phyloP scores from a whole-genome alignment of 2,329 filamentous ascomycete species.

The Sarocladiaceae sp. region DNA sequence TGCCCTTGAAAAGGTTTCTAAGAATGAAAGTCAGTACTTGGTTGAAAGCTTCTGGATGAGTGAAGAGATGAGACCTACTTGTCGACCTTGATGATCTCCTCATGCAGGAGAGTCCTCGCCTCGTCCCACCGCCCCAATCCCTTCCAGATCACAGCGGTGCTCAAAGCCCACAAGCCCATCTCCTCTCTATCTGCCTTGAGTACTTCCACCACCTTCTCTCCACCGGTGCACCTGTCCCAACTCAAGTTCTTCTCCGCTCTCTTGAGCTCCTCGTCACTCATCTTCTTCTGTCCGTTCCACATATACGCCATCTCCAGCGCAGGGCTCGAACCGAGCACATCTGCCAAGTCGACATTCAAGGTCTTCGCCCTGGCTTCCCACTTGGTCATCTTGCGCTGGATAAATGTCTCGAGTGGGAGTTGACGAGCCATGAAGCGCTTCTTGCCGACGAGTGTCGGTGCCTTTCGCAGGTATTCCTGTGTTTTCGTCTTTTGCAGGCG shows the following conservation, averaged over 20 bases:
- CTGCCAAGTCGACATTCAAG: constrained; percentile 64
- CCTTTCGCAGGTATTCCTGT: constrained; percentile 66
- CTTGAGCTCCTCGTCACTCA: constrained; percentile 62
- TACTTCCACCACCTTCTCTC: constrained; percentile 34
- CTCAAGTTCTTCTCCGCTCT: constrained; percentile 58
- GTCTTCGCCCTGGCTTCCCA: constrained; percentile 76
- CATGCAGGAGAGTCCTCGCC: constrained; percentile 60
- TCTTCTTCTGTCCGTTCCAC: constrained; percentile 85
- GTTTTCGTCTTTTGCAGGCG: constrained; percentile 58
- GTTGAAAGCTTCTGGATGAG: not conserved
- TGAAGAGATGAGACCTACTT: constrained; percentile 38
- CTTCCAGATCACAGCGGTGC: constrained; percentile 62
- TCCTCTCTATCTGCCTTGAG: constrained; percentile 55
- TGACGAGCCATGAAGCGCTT: constrained; percentile 88
- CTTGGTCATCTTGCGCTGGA: constrained; percentile 77
- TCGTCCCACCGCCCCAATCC: constrained; percentile 59
- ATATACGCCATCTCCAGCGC: constrained; percentile 89
- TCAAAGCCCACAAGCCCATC: constrained; percentile 59
- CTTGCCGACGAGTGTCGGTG: constrained; percentile 70
- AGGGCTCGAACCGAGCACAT: constrained; percentile 77
- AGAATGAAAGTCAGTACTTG: too few species aligned
- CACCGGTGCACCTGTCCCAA: constrained; percentile 58
- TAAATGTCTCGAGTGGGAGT: constrained; percentile 84
- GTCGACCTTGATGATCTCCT: constrained; percentile 63
- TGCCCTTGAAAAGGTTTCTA: constrained; percentile 53